Percentiles rank a stretch among this genome's conserved stretches.
These are phyloP conservation scores for Tricholoma flavovirens DNA, from an alignment of 768 basidiomycete species.

Conservation along the genomic window DNA sequence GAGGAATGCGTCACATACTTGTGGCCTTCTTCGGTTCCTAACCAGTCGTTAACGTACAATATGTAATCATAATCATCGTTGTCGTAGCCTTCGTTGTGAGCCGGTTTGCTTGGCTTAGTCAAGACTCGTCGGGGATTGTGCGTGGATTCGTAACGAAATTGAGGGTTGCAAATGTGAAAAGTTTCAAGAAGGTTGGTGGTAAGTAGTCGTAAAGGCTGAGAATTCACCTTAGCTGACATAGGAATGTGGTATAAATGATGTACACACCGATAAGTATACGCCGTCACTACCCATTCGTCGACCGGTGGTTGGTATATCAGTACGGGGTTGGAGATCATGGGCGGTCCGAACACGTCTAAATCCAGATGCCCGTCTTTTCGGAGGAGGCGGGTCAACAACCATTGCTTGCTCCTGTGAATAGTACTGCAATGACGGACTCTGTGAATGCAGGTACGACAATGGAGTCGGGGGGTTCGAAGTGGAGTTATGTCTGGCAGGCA, in stretches of 20 bases:
- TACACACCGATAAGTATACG: slow-evolving; percentile 73
- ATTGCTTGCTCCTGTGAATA: slow-evolving; percentile 65
- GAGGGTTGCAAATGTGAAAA: slow-evolving; percentile 90
- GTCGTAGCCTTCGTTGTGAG: slow-evolving; percentile 95
- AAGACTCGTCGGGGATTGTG: slow-evolving; percentile 95
- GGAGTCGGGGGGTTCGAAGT: slow-evolving; percentile 69
- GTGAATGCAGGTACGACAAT: slow-evolving; percentile 56
- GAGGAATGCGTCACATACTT: slow-evolving; percentile 51
- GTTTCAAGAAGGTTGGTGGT: slow-evolving; percentile 88
- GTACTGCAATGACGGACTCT: slow-evolving; percentile 46
- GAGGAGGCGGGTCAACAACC: slow-evolving; percentile 59
- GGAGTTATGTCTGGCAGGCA: slow-evolving; percentile 47
- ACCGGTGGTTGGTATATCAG: slow-evolving; percentile 55
- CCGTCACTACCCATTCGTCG: slow-evolving; percentile 77
- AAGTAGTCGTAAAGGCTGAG: slow-evolving; percentile 56
- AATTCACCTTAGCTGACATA: slow-evolving; percentile 9
- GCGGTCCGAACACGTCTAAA: slow-evolving; percentile 73
- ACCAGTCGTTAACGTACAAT: slow-evolving; percentile 96
- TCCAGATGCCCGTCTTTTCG: slow-evolving; percentile 66
- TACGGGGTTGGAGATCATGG: slow-evolving; percentile 72
- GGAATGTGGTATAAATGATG: slow-evolving; percentile 1
- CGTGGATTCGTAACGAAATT: slow-evolving; percentile 90
- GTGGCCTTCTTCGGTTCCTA: slow-evolving; percentile 91
- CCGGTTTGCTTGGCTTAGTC: slow-evolving; percentile 95
- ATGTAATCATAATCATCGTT: slow-evolving; percentile 99